Percentiles rank a stretch among this genome's conserved stretches.
Evolutionary conservation across 257 asterid genomes (phyloP).

Genomic region (Scutellaria minor): DNA sequence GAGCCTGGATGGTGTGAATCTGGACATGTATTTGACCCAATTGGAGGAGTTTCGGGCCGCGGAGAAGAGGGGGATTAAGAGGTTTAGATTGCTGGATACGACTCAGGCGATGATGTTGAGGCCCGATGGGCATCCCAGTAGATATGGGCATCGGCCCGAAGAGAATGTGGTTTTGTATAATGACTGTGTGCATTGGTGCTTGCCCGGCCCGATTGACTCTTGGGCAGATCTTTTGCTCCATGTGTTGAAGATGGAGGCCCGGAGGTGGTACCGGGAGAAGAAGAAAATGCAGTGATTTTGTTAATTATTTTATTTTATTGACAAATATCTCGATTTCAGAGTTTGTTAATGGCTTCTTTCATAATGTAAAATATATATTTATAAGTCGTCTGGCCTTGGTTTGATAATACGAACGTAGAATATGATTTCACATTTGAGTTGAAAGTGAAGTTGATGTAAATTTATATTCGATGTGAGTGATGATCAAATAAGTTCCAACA

Average conservation of each 20-base stretch:
- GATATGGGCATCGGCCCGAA: constrained; percentile 64
- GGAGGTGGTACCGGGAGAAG: constrained; percentile 43
- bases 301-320: no score
- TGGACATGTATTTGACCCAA: constrained; percentile 56
- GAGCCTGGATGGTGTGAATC: constrained; percentile 41
- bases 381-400: no score
- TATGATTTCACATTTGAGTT: no score
- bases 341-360: no score
- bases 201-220: constrained; percentile 65
- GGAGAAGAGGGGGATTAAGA: constrained; percentile 38
- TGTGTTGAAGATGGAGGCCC: constrained; percentile 61
- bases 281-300: constrained; percentile 29
- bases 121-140: constrained; percentile 75
- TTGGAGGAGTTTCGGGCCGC: constrained; percentile 56
- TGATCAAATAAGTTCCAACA: no score
- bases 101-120: constrained; percentile 58
- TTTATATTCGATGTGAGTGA: no score
- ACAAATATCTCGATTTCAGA: no score
- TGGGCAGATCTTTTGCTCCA: constrained; percentile 64
- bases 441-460: no score
- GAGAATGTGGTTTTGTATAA: constrained; percentile 54
- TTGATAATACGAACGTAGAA: no score
- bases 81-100: constrained; percentile 53
- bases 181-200: constrained; percentile 58
- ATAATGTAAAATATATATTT: no score